Evolutionary conservation across 2,329 filamentous ascomycete genomes (phyloP).

Genomic region (Colletotrichum limetticola): DNA sequence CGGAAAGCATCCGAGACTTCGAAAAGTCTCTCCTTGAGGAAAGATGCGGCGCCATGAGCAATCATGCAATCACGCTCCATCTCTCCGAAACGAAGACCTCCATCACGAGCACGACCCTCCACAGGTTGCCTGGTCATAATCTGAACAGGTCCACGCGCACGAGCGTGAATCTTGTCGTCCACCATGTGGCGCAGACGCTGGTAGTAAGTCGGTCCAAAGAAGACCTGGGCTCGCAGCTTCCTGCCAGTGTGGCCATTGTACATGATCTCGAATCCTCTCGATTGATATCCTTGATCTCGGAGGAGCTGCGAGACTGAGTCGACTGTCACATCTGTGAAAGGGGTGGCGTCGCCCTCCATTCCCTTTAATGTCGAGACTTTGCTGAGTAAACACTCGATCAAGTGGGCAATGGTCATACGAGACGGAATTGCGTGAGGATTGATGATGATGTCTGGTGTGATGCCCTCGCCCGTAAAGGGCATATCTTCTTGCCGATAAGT

Average conservation of each 20-base stretch:
- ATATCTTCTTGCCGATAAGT: constrained; percentile 98
- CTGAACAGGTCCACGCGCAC: constrained; percentile 94
- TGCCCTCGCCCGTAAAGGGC: constrained; percentile 93
- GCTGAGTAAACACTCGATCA: constrained; percentile 97
- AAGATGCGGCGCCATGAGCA: constrained; percentile 96
- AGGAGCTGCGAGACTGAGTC: constrained; percentile 90
- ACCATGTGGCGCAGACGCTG: constrained; percentile 99
- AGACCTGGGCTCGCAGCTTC: constrained; percentile 93
- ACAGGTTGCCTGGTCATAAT: constrained; percentile 98
- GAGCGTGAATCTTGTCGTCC: constrained; percentile 99
- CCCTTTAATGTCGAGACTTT: constrained; percentile 95
- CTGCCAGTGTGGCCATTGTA: constrained; percentile 97
- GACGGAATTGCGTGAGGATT: constrained; percentile 99
- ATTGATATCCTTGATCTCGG: constrained; percentile 92
- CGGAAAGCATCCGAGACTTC: constrained; percentile 98
- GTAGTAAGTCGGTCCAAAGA: constrained; percentile 98
- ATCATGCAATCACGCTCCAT: constrained; percentile 99
- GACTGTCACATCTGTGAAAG: constrained; percentile 97
- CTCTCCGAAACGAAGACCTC: constrained; percentile 98
- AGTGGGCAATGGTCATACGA: constrained; percentile 99
- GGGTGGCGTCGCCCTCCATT: constrained; percentile 95
- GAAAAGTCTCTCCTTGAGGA: constrained; percentile 96
- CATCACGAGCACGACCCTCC: constrained; percentile 96
- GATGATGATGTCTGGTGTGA: constrained; percentile 96
- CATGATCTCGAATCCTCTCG: constrained; percentile 97